phyloP scores from a whole-genome alignment of 2,329 filamentous ascomycete genomes.

The Exophiala lecanii-corni region DNA sequence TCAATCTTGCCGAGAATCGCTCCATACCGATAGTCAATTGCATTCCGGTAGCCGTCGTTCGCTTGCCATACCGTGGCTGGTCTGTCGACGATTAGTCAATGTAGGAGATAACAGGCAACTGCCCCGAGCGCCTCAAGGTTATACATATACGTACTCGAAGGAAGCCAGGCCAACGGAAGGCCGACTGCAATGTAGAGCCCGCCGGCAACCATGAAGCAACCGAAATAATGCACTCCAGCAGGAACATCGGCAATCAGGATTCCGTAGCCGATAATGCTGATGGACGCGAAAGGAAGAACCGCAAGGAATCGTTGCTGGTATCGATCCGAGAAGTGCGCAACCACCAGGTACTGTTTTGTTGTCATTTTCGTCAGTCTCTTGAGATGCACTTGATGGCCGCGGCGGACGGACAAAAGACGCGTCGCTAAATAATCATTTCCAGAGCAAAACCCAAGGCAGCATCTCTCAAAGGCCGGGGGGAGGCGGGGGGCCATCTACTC shows the following conservation, averaged over 20 bases:
- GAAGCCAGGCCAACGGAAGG: slow-evolving; percentile 52
- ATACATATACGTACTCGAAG: slow-evolving; percentile 19
- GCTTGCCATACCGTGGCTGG: slow-evolving; percentile 68
- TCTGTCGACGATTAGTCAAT: too few species aligned
- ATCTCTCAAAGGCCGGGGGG: too few species aligned
- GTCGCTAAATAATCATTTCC: too few species aligned
- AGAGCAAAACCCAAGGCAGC: too few species aligned
- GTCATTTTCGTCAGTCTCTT: too few species aligned
- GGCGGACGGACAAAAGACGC: not conserved
- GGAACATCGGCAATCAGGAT: slow-evolving; percentile 59
- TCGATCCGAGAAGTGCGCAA: slow-evolving; percentile 64
- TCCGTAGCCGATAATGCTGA: slow-evolving; percentile 65
- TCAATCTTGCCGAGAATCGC: too few species aligned
- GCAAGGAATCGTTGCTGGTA: slow-evolving; percentile 63
- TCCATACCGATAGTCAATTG: slow-evolving; percentile 60
- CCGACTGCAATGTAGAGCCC: slow-evolving; percentile 63
- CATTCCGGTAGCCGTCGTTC: slow-evolving; percentile 64
- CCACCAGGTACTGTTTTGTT: slow-evolving; percentile 50
- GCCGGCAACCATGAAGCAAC: slow-evolving; percentile 69
- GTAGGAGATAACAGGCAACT: too few species aligned
- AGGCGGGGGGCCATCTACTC: too few species aligned
- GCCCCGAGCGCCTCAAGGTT: too few species aligned
- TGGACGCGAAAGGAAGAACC: slow-evolving; percentile 55
- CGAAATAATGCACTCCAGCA: slow-evolving; percentile 66
- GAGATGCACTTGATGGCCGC: too few species aligned